These are phyloP conservation scores for Dalbergia cochinchinensis DNA, from an alignment of 306 rosid genomes.

Conservation along the genomic window DNA sequence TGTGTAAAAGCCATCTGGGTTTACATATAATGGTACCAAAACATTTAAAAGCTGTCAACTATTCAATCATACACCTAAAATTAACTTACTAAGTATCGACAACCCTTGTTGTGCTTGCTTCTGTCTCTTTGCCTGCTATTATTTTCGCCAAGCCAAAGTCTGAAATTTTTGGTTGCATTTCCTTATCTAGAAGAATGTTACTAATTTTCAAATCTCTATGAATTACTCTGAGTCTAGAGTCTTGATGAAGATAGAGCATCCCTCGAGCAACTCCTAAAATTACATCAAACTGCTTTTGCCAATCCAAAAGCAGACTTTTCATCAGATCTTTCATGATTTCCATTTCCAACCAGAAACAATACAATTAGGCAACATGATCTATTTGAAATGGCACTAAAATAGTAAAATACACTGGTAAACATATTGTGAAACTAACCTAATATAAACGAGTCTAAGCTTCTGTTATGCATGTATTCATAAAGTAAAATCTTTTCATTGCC, in stretches of 20 bases:
- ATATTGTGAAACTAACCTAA: constrained; percentile 38
- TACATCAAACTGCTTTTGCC: constrained; percentile 56
- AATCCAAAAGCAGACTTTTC: constrained; percentile 34
- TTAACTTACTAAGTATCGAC: constrained; percentile 24
- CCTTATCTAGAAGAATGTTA: constrained; percentile 33
- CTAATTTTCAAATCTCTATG: constrained; percentile 39
- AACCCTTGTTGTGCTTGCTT: not conserved
- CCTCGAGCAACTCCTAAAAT: constrained; percentile 44
- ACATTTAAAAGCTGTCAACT: not conserved
- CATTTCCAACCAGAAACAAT: not conserved
- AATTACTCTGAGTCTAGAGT: constrained; percentile 23
- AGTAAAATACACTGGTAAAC: not conserved
- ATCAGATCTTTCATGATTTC: constrained; percentile 39
- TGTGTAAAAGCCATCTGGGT: not conserved
- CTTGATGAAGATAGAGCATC: constrained; percentile 38
- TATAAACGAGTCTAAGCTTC: constrained; percentile 51
- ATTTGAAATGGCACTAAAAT: not conserved
- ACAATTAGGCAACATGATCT: not conserved
- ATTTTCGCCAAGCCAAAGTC: constrained; percentile 40
- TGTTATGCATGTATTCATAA: constrained; percentile 54
- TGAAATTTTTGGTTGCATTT: constrained; percentile 32
- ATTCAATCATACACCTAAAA: not conserved
- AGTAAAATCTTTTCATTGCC: constrained; percentile 53
- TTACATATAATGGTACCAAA: not conserved
- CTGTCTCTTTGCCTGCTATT: constrained; percentile 30